Evolutionary conservation across 768 basidiomycete genomes (phyloP), one percentile per base, ranked within the genome.

Genomic region (Russula earlei): DNA sequence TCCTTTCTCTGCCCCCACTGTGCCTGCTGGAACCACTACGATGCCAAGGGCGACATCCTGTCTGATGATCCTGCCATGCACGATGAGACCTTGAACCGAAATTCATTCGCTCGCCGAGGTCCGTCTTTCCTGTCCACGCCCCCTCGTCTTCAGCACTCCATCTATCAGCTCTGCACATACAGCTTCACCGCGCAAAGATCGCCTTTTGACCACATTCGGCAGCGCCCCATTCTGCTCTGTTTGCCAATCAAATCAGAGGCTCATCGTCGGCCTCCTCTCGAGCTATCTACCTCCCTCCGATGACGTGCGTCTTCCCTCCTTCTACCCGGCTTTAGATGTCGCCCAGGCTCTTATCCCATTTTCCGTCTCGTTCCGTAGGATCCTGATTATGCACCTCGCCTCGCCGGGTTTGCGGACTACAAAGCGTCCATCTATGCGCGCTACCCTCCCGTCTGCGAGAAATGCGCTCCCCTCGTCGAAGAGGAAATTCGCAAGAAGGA

Each of bases 171-270:
- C 17, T 14, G 38, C 38, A n/a, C 27, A 20, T 15, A 20, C 58
- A 90, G 87, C 80, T 6, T 85, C 84, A 19, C 82, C 79, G 4
- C 80, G 79, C 63, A 86, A 80, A 64, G 80, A 87, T 66, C 78
- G 80, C 22, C 69, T 91, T 24, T 87, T 83, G 1, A 78, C 80
- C 20, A 67, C 74, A 53, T 85, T 84, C 55, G 63, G 77, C 41
- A 75, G 73, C 25, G 74, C 78, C 1, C 78, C 80, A 8, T 94
- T 95, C 72, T 97, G 93, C 70, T 83, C 86, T 63, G 81, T 81
- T 7, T 96, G 94, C 68, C 84, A 86, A 63, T 88, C 90, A n/a
- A 97, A 97, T 69, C 93, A 96, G 65, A 85, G 83, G 74, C 77
- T 97, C 37, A 74, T 91, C 51, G 74, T 88, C 58, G 90, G 92